Conservation (phyloP, 1,139 yeast species). For the Zhuliangozyma parablackwelliae region DNA sequence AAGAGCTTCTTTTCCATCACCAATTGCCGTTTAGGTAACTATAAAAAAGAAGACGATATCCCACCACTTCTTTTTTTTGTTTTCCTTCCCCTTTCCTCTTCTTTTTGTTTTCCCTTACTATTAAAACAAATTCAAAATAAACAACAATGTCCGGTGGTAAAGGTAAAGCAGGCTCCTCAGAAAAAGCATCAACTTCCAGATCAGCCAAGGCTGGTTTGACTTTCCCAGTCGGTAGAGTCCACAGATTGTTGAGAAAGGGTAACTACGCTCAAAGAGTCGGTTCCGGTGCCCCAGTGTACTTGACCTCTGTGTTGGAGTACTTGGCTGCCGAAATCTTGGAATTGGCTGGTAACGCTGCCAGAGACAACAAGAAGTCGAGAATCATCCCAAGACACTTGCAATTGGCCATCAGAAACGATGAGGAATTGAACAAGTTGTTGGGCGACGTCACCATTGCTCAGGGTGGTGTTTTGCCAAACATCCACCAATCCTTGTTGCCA, state of each 20-base stretch:
- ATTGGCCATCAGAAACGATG: slow-evolving; percentile 53
- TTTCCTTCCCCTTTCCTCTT: slow-evolving; percentile 6
- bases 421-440: slow-evolving; percentile 53
- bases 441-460: slow-evolving; percentile 95
- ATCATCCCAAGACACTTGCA: slow-evolving; percentile 52
- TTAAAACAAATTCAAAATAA: not conserved
- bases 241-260: slow-evolving; percentile 52
- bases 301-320: slow-evolving; percentile 50
- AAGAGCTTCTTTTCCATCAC: no score
- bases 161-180: slow-evolving; percentile 51
- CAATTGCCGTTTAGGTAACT: no score
- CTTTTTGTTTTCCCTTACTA: slow-evolving; percentile 3
- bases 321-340: slow-evolving; percentile 53
- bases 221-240: slow-evolving; percentile 55
- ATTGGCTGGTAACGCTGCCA: slow-evolving; percentile 55
- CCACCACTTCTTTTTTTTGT: slow-evolving; percentile 1
- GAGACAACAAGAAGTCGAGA: slow-evolving; percentile 57
- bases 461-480: slow-evolving; percentile 98
- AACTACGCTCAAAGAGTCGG: slow-evolving; percentile 56
- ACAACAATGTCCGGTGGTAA: slow-evolving; percentile 48
- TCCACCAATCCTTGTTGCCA: slow-evolving; percentile 93
- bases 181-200: slow-evolving; percentile 52
- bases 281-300: slow-evolving; percentile 54
- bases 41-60: not conserved
- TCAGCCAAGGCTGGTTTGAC: slow-evolving; percentile 52